Base-by-base conservation (phyloP, 2,329 filamentous ascomycete genomes). In the Colletotrichum viniferum region DNA sequence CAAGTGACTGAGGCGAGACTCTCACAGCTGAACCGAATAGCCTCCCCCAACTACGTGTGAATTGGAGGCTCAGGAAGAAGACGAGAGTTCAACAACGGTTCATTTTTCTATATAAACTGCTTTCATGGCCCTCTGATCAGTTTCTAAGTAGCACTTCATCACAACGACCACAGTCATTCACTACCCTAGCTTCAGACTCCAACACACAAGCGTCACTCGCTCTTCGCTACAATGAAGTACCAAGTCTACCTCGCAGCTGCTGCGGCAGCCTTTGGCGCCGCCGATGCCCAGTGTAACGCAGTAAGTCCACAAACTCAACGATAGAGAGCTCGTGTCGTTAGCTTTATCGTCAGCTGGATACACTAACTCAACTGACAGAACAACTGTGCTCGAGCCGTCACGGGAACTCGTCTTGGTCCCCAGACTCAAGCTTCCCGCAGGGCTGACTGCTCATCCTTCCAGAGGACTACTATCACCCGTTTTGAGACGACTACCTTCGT, bases 401-500 rank as follows among this genome's bases (percentile, higher is more conserved):
- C 69, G 9, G 69, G 69, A 21, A 71, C 60, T 32, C 69, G 69
- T 16, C 30, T 24, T 12, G 69, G 69, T 16, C 60, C 32, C 26
- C 60, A 43, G 6, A 71, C 43, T 12, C 43, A 64, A 52, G 9
- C 18, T 12, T 13, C 34, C 6, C 69, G 60, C 32, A 32, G 69
- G 32, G 38, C n/a, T 4, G 69, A 71, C 60, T 71, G 69, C 43
- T 71, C 69, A 1, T 71, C 69, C 8, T 71, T 36, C 48, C 61
- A 64, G 43, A 71, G 60, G 56, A 71, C 69, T 21, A 71, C 69
- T 13, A 21, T 65, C 32, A 71, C 60, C 36, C 16, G 9, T 7
- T 60, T 36, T 18, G 8, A 30, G 52, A 85, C 0, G 82, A 76
- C 28, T 16, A 24, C 18, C 58, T 0, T 80, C 79, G 0, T 69